Evolutionary conservation across 2,329 filamentous ascomycete genomes (phyloP), one percentile per base, ranked within the genome.

Genomic region (Trichothecium roseum): DNA sequence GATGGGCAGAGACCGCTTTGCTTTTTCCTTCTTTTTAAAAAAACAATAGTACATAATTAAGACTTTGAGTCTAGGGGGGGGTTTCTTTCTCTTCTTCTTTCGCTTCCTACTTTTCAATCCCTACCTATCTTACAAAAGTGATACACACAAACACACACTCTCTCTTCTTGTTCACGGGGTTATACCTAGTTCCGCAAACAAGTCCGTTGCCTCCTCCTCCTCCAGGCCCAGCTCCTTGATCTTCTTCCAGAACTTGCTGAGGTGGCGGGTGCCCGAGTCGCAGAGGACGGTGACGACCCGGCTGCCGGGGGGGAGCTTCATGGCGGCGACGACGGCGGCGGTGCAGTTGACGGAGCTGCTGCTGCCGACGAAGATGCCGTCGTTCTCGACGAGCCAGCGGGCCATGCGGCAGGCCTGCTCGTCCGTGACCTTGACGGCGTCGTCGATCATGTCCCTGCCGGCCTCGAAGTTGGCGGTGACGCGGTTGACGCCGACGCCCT

Each of bases 331-430:
- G 8, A 84, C 78, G 16, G 84, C 82, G 4, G 83, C 85, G 29
- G 84, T 82, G 69, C 88, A 94, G 56, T 98, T 98, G 35, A 98
- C 89, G n/a, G 88, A 83, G 57, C 84, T 94, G 55, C 86, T 94
- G 55, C 88, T 94, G 8, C 91, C 93, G 28, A 88, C 70, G 51
- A 98, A 98, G 36, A 98, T 79, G 7, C 91, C 91, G 56, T 98
- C 91, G 43, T 88, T 82, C 61, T 96, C 88, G 8, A 95, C 89
- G 28, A 98, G 63, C 86, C 87, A 96, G 42, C 85, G 70, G n/a
- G 89, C 91, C 91, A 98, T 98, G 37, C 71, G 72, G 54, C 84
- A 78, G 10, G 91, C 91, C 64, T 98, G 88, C 34, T 78, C 74
- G 57, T 98, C 93, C 3, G 77, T 84, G 12, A 98, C 86, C 40